Evolutionary conservation across 2,329 filamentous ascomycete species (phyloP), one percentile per base, ranked within the genome.

Genomic region (Westerdykella ornata): DNA sequence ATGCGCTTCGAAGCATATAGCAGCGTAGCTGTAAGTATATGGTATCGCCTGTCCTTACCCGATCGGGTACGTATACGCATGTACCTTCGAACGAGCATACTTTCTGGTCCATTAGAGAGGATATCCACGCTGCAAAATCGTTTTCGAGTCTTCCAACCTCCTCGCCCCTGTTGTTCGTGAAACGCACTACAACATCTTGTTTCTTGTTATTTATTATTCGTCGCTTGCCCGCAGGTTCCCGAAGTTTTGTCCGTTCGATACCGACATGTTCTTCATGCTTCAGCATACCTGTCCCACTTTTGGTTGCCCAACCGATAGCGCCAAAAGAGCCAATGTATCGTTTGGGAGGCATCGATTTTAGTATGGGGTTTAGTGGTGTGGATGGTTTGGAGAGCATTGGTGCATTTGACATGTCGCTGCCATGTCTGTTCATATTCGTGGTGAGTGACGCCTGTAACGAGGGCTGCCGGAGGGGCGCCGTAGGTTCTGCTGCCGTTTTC

Each of bases 291-390:
- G 69, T 70, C 0, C 90, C 90, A 62, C 88, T 96, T 54, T 82
- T 80, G 3, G 90, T 97, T 5, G 87, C 82, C 92, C 92, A 98
- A 4, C 83, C 92, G 40, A 84, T 87, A 4, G 86, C 88, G 7
- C 92, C 92, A 65, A 97, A 92, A 0, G 88, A 87, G 14, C 92
- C 92, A 46, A 97, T 78, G 56, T 97, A 98, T 56, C 92, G 71
- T 51, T 72, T 73, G 1, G 67, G 55, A 0, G 81, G 81, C 71
- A 74, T 77, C 3, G 55, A 54, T 19, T 56, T 56, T 13, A 65
- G 41, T 11, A 48, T 39, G 5, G 49, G 43, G 15, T 38, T 43
- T 22, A 47, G 44, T 5, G 54, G 56, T 1, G 51, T 54, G 6
- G 47, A 52, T 7, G 46, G 22, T 19, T 42, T 49, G 0, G 60